phyloP scores from a whole-genome alignment of 176 grass and related monocot species.

The Tillandsia fasciculata region DNA sequence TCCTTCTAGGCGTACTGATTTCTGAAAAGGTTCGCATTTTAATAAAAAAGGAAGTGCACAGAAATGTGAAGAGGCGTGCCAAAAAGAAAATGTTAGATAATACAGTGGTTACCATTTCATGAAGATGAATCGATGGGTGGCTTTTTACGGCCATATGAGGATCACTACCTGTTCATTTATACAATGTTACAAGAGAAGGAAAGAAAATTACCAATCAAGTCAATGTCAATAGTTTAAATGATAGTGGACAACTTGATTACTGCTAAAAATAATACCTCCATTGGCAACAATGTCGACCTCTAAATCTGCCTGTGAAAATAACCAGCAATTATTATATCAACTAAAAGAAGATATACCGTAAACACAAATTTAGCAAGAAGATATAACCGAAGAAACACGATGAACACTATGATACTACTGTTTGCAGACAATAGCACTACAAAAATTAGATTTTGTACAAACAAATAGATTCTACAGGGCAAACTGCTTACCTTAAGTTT shows the following conservation, averaged over 20 bases:
- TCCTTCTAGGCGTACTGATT: constrained; percentile 54
- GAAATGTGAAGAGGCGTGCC: neutral
- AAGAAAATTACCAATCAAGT: neutral
- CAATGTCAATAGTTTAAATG: neutral
- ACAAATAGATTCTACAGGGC: too few species aligned
- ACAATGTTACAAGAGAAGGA: constrained; percentile 7
- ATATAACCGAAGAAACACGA: constrained; percentile 6
- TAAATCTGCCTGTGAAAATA: constrained; percentile 49
- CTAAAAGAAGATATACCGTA: neutral
- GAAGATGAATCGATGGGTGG: constrained; percentile 65
- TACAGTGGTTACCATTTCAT: constrained; percentile 52
- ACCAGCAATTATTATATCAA: neutral
- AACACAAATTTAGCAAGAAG: constrained; percentile 10
- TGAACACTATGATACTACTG: neutral
- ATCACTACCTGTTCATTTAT: constrained; percentile 63
- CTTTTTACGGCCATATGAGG: constrained; percentile 62
- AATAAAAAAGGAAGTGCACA: constrained; percentile 1
- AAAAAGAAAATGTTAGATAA: constrained; percentile 1
- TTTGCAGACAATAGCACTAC: too few species aligned
- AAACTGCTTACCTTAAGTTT: too few species aligned
- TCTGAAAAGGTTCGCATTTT: constrained; percentile 36
- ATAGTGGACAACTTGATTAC: neutral
- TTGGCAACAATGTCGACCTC: constrained; percentile 92
- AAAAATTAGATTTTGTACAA: too few species aligned
- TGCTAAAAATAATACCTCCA: constrained; percentile 44